These are phyloP conservation scores for Jatropha podagrica DNA, from an alignment of 441 rosid species.

Conservation along the genomic window DNA sequence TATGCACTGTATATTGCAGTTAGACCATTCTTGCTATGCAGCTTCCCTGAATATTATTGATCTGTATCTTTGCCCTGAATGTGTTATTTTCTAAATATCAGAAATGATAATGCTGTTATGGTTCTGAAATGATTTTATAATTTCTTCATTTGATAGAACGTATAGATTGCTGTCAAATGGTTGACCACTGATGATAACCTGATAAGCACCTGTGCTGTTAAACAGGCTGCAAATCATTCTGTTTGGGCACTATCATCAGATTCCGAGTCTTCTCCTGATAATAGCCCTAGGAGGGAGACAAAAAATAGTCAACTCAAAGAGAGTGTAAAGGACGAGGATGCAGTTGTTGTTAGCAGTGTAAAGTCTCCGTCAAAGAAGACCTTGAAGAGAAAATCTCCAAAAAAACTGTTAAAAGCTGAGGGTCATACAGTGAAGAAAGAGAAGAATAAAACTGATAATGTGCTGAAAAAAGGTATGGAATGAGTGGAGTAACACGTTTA, in stretches of 20 bases:
- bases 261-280: constrained; percentile 57
- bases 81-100: neutral
- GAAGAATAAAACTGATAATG: constrained; percentile 30
- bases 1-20: neutral
- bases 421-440: constrained; percentile 36
- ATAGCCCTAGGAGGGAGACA: constrained; percentile 26
- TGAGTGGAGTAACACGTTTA: constrained; percentile 1
- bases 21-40: neutral
- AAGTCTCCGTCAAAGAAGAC: constrained; percentile 43
- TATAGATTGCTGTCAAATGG: constrained; percentile 7
- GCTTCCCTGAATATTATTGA: neutral
- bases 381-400: constrained; percentile 52
- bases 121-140: neutral
- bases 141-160: neutral
- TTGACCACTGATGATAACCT: constrained; percentile 27
- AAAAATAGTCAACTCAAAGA: constrained; percentile 29
- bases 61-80: constrained; percentile 3
- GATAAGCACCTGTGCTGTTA: constrained; percentile 19
- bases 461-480: constrained; percentile 43
- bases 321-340: constrained; percentile 40
- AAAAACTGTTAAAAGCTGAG: constrained; percentile 34
- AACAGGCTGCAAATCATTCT: constrained; percentile 45
- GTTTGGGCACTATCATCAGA: constrained; percentile 64
- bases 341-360: constrained; percentile 24
- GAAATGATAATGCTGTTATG: neutral